These are phyloP conservation scores for Collybia sordida DNA, from an alignment of 768 basidiomycete genomes.

Conservation along the genomic window DNA sequence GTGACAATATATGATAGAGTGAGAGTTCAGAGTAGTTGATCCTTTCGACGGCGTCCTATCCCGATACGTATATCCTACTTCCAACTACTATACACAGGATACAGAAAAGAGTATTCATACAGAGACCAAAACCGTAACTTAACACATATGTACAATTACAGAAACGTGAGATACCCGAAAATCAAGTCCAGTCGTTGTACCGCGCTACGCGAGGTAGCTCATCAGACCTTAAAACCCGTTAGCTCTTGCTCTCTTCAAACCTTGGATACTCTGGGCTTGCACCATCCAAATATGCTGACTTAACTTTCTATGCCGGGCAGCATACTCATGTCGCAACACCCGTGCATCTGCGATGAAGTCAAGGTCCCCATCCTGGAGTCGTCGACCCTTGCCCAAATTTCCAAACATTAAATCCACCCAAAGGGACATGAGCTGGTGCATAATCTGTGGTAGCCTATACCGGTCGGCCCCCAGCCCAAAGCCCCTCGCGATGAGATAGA, in stretches of 20 bases:
- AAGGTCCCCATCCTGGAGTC: neutral
- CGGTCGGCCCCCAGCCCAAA: slow-evolving; percentile 9
- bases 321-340: neutral
- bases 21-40: no score
- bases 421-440: neutral
- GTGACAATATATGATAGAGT: no score
- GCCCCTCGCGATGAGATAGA: slow-evolving; percentile 21
- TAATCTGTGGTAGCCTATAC: neutral
- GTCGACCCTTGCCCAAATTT: neutral
- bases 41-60: no score
- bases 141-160: no score
- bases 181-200: no score
- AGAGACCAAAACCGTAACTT: no score
- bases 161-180: no score
- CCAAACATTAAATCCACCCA: neutral
- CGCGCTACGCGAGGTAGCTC: no score
- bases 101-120: no score
- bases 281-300: neutral
- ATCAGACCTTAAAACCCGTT: neutral
- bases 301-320: neutral
- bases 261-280: neutral
- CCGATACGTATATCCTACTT: no score
- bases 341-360: neutral
- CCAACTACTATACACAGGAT: no score
- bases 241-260: neutral